phyloP scores from a whole-genome alignment of 495 filamentous ascomycete genomes.

The Diplogelasinospora grovesii region DNA sequence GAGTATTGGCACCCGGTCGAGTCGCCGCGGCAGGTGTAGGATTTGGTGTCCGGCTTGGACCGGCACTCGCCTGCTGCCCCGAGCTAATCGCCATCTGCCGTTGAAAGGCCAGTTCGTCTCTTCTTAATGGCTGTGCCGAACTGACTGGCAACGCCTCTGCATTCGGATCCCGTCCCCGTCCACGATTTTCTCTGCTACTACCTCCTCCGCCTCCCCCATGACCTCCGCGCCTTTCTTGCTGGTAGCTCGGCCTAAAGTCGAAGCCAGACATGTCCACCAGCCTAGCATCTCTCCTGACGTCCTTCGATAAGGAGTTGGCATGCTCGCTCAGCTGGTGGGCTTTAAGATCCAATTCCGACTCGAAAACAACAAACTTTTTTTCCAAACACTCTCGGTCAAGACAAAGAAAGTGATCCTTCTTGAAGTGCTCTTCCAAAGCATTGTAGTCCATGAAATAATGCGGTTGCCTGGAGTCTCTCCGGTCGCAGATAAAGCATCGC shows the following conservation, averaged over 20 bases:
- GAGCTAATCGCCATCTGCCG: slow-evolving; percentile 87
- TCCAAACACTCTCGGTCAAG: slow-evolving; percentile 80
- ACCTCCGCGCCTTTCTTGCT: slow-evolving; percentile 54
- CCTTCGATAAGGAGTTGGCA: slow-evolving; percentile 45
- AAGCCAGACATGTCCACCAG: slow-evolving; percentile 83
- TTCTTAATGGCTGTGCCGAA: slow-evolving; percentile 71
- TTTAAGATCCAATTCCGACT: slow-evolving; percentile 87
- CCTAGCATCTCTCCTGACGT: slow-evolving; percentile 75
- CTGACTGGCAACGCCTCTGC: slow-evolving; percentile 70
- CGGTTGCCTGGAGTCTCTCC: slow-evolving; percentile 57
- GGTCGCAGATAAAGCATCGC: slow-evolving; percentile 89
- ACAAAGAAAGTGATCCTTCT: slow-evolving; percentile 81
- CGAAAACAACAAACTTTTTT: slow-evolving; percentile 98
- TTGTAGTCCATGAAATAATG: slow-evolving; percentile 89
- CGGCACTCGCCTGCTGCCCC: slow-evolving; percentile 60
- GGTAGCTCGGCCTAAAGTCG: slow-evolving; percentile 65
- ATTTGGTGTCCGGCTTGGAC: slow-evolving; percentile 25
- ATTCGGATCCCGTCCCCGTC: slow-evolving; percentile 54
- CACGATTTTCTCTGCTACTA: slow-evolving; percentile 27
- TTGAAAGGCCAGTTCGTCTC: slow-evolving; percentile 90
- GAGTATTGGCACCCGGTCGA: slow-evolving; percentile 68
- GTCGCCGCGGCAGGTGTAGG: background rate
- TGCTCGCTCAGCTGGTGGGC: slow-evolving; percentile 34
- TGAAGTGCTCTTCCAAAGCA: slow-evolving; percentile 76
- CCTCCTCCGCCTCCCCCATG: slow-evolving; percentile 38